A percentile compares a stretch with the other conserved stretches of the same genome.
Conservation (phyloP, 495 filamentous ascomycete genomes). For the Podospora pseudocomata region DNA sequence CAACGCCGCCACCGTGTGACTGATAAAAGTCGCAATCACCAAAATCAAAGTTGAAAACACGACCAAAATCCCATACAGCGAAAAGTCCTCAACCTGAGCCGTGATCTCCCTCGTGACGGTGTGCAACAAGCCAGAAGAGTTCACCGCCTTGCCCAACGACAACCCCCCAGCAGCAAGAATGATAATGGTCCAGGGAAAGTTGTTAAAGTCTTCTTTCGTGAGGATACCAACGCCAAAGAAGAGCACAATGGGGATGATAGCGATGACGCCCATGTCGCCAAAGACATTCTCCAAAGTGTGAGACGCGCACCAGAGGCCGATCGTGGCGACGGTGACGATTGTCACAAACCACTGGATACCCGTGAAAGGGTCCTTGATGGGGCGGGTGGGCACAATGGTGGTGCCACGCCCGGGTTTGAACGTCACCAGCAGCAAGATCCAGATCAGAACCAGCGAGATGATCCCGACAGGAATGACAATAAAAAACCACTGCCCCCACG, state of each 20-base stretch:
- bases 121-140: conserved; percentile 86
- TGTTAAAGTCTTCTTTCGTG: conserved; percentile 99
- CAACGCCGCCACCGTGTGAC: conserved; percentile 91
- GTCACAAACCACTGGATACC: conserved; percentile 93
- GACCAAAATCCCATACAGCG: conserved; percentile 81
- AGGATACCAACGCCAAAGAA: conserved; percentile 98
- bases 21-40: conserved; percentile 96
- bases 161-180: conserved; percentile 94
- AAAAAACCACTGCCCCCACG: conserved; percentile 97
- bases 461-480: conserved; percentile 89
- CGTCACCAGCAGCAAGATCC: conserved; percentile 76
- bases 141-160: conserved; percentile 90
- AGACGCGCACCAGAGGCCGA: conserved; percentile 85
- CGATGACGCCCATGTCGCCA: conserved; percentile 97
- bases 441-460: conserved; percentile 83
- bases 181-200: conserved; percentile 99
- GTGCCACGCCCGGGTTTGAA: conserved; percentile 82
- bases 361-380: conserved; percentile 80
- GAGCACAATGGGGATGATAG: conserved; percentile 88
- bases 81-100: conserved; percentile 65
- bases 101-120: conserved; percentile 79
- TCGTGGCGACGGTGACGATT: conserved; percentile 78
- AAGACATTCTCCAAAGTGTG: conserved; percentile 85
- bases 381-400: conserved; percentile 86
- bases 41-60: conserved; percentile 84